Base-by-base conservation (phyloP, 768 basidiomycete genomes). In the Panaeolus papilionaceus region DNA sequence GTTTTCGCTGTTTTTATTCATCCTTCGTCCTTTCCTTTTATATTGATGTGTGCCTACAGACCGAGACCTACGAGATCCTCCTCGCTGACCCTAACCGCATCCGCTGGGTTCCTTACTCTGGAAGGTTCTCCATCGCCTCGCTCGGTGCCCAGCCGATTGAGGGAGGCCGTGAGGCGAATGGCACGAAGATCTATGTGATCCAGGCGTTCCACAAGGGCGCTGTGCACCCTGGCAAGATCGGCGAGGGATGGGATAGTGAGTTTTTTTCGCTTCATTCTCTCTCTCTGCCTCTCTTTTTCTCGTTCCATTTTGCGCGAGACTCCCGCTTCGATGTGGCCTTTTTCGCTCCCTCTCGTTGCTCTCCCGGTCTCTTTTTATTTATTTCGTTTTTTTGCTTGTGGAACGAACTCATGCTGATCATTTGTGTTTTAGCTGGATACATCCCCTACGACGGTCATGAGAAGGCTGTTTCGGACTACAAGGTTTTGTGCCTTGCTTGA, bases 11-110 rank as follows among this genome's bases (percentile, higher is more conserved):
- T 33, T 39, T 37, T 16, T 20, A 8, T 40, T 62, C n/a, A 58
- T 44, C 40, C 45, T 33, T 38, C 14, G 18, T 51, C 49, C 20
- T 40, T 9, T 47, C 33, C 38, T 26, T n/a, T 63, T 9, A 58
- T 47, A 39, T 38, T 64, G 23, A n/a, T 62, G 58, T 9, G 8
- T 64, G 51, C n/a, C 9, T 70, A 23, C 23, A 92, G 91, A 44
- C 89, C 39, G 84, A 82, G 37, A 82, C 80, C 39, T 93, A 87
- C 71, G 92, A 93, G 72, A 83, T 93, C 58, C 88, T 93, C n/a
- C 79, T 92, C 18, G 92, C 89, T 1, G 81, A 92, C 72, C 78
- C 81, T 69, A 76, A 75, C 3, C 88, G 81, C 28, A 75, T 93
- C 64, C 80, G 71, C 62, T 93, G 92, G 92, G 87, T 90, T 0